Percentiles rank a stretch among this genome's conserved stretches.
Conservation (phyloP, 306 rosid species). For the Psophocarpus tetragonolobus region DNA sequence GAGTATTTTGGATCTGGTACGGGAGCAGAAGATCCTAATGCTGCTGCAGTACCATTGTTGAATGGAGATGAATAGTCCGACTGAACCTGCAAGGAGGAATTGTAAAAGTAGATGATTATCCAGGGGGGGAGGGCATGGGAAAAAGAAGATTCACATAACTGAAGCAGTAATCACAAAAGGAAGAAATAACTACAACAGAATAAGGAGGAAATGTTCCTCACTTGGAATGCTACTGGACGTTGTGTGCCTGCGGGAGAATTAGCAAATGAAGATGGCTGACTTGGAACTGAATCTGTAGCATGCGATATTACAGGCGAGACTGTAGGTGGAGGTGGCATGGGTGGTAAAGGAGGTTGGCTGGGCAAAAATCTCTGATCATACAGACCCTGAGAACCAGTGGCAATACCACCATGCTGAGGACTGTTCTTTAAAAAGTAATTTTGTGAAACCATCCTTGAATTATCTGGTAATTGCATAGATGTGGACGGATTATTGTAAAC, state of each 20-base stretch:
- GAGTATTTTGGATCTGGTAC: constrained; percentile 66
- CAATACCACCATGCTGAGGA: constrained; percentile 68
- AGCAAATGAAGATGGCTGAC: constrained; percentile 62
- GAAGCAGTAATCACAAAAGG: constrained; percentile 20
- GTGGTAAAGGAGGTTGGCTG: constrained; percentile 96
- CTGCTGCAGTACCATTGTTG: constrained; percentile 44
- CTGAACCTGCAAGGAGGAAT: constrained; percentile 62
- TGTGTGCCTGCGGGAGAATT: constrained; percentile 64
- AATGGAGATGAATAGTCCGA: constrained; percentile 68
- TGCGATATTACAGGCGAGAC: constrained; percentile 62
- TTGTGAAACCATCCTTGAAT: constrained; percentile 61
- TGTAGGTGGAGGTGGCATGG: constrained; percentile 88
- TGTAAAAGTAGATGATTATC: background rate
- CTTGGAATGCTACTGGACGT: constrained; percentile 66
- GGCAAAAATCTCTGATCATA: constrained; percentile 78
- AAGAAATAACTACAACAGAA: constrained; percentile 25
- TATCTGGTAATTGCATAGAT: constrained; percentile 59
- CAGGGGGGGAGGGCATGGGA: constrained; percentile 22
- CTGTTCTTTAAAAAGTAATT: constrained; percentile 63
- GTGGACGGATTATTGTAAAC: constrained; percentile 55
- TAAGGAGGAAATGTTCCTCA: constrained; percentile 38
- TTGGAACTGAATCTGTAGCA: constrained; percentile 58
- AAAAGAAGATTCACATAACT: constrained; percentile 12
- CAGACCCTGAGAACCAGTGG: constrained; percentile 73
- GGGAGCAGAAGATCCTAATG: constrained; percentile 53